phyloP scores from a whole-genome alignment of 148 eudicot genomes.

The Silene uniflora region DNA sequence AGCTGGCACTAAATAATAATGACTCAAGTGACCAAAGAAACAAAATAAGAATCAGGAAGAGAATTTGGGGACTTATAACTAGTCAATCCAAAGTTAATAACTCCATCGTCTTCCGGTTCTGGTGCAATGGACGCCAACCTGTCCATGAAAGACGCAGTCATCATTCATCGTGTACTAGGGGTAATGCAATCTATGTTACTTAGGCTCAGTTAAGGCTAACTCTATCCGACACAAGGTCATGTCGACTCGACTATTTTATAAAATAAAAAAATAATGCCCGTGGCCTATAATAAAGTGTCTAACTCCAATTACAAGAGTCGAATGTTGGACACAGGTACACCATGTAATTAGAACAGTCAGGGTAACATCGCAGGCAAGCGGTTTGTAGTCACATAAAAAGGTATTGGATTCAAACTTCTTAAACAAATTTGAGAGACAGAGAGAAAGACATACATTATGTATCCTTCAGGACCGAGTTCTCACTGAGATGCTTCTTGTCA shows the following conservation, averaged over 20 bases:
- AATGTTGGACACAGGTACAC: background rate
- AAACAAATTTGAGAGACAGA: background rate
- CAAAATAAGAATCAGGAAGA: background rate
- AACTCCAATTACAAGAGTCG: background rate
- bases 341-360: background rate
- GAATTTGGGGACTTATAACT: background rate
- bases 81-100: too few relatives aligned
- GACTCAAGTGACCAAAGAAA: background rate
- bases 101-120: background rate
- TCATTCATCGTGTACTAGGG: background rate
- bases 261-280: too few relatives aligned
- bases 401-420: background rate
- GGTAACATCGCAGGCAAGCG: background rate
- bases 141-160: background rate
- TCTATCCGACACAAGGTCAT: too few relatives aligned
- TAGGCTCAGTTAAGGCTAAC: background rate
- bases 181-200: background rate
- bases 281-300: background rate
- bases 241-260: too few relatives aligned
- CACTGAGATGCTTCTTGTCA: constrained; percentile 38
- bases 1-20: constrained; percentile 10
- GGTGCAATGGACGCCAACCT: background rate
- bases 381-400: background rate
- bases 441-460: constrained; percentile 23
- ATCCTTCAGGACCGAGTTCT: constrained; percentile 42